Percentiles rank a stretch among this genome's conserved stretches.
Evolutionary conservation across 2,329 filamentous ascomycete genomes (phyloP).

Genomic region (Aureobasidium lini): DNA sequence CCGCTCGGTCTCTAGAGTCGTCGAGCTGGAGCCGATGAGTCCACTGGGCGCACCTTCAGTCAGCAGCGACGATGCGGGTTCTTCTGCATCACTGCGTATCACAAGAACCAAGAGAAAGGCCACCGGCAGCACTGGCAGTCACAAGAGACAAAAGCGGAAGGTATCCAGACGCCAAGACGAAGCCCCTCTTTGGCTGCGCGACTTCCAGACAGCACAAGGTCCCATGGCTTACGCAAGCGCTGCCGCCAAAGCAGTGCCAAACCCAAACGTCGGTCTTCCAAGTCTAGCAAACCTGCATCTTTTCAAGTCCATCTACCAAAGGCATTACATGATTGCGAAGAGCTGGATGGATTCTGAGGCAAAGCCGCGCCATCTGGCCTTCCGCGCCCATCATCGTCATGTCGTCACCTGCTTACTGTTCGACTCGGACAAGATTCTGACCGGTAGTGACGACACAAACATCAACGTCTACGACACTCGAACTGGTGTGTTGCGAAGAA

Average conservation of each 20-base stretch:
- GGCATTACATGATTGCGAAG: conserved; percentile 81
- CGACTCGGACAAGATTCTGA: conserved; percentile 95
- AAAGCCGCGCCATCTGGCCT: conserved; percentile 85
- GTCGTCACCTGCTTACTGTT: conserved; percentile 98
- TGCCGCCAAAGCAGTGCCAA: conserved; percentile 73
- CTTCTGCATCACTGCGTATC: conserved; percentile 21
- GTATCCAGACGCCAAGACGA: conserved; percentile 37
- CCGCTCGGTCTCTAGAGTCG: conserved; percentile 19
- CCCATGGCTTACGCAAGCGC: conserved; percentile 80
- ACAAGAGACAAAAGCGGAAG: conserved; percentile 51
- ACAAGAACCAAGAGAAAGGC: conserved; percentile 33
- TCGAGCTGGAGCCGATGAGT: conserved; percentile 1
- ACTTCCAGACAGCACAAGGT: conserved; percentile 58
- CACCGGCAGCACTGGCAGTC: conserved; percentile 30
- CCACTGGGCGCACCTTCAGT: conserved; percentile 9
- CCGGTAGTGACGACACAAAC: conserved; percentile 92
- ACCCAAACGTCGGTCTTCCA: conserved; percentile 70
- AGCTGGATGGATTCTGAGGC: conserved; percentile 82
- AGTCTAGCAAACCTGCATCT: conserved; percentile 79
- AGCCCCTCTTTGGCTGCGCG: conserved; percentile 39
- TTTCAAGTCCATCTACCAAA: conserved; percentile 92
- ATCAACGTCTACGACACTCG: conserved; percentile 98
- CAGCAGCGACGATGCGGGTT: conserved; percentile 18
- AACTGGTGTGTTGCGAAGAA: conserved; percentile 75
- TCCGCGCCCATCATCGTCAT: conserved; percentile 90